Evolutionary conservation across 2,329 filamentous ascomycete genomes (phyloP), one percentile per base, ranked within the genome.

Genomic region (Alternaria gaisen): DNA sequence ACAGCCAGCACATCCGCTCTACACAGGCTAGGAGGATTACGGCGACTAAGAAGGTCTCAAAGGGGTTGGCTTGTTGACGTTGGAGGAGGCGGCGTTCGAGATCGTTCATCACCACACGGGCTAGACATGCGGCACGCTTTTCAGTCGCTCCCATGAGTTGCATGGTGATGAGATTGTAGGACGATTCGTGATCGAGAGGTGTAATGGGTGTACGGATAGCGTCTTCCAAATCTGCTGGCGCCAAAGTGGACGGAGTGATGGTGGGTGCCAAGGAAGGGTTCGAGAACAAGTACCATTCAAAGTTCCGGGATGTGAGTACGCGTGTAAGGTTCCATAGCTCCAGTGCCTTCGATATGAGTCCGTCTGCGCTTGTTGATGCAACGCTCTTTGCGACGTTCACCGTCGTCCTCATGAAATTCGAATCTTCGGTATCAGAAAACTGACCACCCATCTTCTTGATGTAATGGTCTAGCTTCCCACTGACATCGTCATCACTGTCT

Each of bases 41-140:
- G 0, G 85, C 82, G 5, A 84, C 83, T n/a, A 89, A 75, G 69
- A 87, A 88, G 0, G 86, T 88, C 61, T 86, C 84, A 57, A 88
- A 87, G 46, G 82, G 82, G 53, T 83, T 84, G 22, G 82, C 83
- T 71, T 86, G 84, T 68, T 86, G 83, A 12, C 85, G 84, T 66
- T 87, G 85, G 8, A 88, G 79, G 5, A 88, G 76, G n/a, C 86
- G 82, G 18, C 85, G 83, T 69, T 89, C 87, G 1, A 88, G 80
- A 59, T 88, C 86, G 62, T 86, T 86, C 81, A 88, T 84, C 34
- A 87, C 82, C 10, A 77, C 77, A 55, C 85, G 86, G 65, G 83
- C 83, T 6, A 87, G 77, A 53, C 80, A 79, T 14, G 81, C 79
- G 36, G 85, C 85, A 28, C 84, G 82, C 65, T 85, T 85, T 68